Evolutionary conservation across 768 basidiomycete species (phyloP).

Genomic region (Austroboletus festivus): DNA sequence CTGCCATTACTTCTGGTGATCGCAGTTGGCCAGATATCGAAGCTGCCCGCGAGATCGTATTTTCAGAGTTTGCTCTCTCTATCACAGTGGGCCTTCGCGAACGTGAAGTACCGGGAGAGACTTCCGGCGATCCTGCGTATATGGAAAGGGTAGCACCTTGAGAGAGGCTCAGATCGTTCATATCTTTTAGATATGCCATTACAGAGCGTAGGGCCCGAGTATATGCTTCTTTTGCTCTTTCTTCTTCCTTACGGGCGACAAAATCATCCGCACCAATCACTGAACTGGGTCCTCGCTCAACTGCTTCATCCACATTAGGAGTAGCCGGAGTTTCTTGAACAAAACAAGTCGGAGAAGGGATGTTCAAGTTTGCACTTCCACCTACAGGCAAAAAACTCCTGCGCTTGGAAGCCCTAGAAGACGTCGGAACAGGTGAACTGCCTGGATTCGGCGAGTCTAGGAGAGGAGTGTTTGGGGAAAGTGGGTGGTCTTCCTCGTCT

Average conservation of each 20-base stretch:
- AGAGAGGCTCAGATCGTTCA: conserved; percentile 83
- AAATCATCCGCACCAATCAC: conserved; percentile 42
- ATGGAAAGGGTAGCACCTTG: conserved; percentile 55
- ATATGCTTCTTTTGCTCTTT: conserved; percentile 66
- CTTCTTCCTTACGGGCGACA: conserved; percentile 61
- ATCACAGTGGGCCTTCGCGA: conserved; percentile 66
- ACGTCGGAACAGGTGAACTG: conserved; percentile 40
- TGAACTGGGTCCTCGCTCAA: conserved; percentile 31
- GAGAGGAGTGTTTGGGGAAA: conserved; percentile 2
- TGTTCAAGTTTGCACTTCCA: conserved; percentile 58
- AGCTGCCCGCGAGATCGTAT: conserved; percentile 51
- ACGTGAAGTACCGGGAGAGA: conserved; percentile 36
- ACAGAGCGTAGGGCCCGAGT: conserved; percentile 82
- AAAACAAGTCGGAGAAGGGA: conserved; percentile 63
- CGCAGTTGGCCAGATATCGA: conserved; percentile 58
- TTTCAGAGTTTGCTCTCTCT: conserved; percentile 44
- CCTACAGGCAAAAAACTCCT: conserved; percentile 90
- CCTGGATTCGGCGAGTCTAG: conserved; percentile 10
- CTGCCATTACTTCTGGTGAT: conserved; percentile 59
- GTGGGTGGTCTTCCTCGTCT: conserved; percentile 17
- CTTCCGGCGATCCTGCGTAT: conserved; percentile 53
- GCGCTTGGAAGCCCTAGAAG: conserved; percentile 59
- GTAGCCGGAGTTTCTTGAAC: conserved; percentile 48
- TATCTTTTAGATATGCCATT: conserved; percentile 94
- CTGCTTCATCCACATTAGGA: conserved; percentile 33